phyloP scores from a whole-genome alignment of 2,329 filamentous ascomycete species.

The Colletotrichum magnum region DNA sequence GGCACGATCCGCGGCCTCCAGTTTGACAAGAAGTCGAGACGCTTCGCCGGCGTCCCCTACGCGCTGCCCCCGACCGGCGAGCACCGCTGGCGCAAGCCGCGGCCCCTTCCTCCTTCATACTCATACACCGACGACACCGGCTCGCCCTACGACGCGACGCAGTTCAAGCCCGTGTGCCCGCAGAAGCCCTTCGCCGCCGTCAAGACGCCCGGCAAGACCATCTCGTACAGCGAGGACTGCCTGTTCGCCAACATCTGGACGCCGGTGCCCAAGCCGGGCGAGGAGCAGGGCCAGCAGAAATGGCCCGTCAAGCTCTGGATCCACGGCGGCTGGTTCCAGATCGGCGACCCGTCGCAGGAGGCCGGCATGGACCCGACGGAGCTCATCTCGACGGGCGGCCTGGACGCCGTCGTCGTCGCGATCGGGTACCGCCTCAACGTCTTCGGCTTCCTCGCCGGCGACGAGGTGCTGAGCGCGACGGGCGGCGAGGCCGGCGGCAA shows the following conservation, averaged over 20 bases:
- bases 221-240: slow-evolving; percentile 61
- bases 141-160: slow-evolving; percentile 53
- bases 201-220: slow-evolving; percentile 45
- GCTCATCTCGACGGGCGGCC: slow-evolving; percentile 51
- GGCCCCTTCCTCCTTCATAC: slow-evolving; percentile 47
- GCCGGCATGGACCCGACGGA: slow-evolving; percentile 59
- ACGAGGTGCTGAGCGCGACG: slow-evolving; percentile 50
- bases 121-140: slow-evolving; percentile 46
- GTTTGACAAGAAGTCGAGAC: slow-evolving; percentile 51
- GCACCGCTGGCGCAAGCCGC: slow-evolving; percentile 55
- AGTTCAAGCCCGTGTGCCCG: slow-evolving; percentile 54
- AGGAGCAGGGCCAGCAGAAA: slow-evolving; percentile 42
- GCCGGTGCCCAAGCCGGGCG: slow-evolving; percentile 49
- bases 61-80: slow-evolving; percentile 55
- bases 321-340: slow-evolving; percentile 64
- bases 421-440: slow-evolving; percentile 63
- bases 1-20: slow-evolving; percentile 52
- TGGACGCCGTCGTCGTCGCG: slow-evolving; percentile 58
- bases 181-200: slow-evolving; percentile 52
- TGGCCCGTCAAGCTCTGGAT: slow-evolving; percentile 58
- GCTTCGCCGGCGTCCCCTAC: slow-evolving; percentile 55
- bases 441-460: slow-evolving; percentile 63
- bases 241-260: slow-evolving; percentile 65
- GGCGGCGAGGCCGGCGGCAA: slow-evolving; percentile 42
- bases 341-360: slow-evolving; percentile 59